Evolutionary conservation across 2,329 filamentous ascomycete genomes (phyloP).

Genomic region (Diaporthe batatas): DNA sequence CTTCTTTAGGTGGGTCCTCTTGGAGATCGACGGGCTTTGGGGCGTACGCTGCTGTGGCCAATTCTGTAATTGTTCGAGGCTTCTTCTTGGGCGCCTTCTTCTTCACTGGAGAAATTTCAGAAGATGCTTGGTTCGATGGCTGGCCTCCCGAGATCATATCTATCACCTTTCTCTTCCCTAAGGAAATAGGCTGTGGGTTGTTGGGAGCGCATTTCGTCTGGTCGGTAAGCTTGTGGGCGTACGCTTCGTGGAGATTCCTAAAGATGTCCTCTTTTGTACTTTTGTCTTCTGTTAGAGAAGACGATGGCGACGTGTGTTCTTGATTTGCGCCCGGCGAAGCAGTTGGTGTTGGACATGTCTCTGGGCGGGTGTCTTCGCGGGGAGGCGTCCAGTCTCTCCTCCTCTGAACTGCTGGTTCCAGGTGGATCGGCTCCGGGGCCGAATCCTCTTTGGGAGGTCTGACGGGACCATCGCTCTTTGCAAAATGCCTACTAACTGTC

Average conservation of each 20-base stretch:
- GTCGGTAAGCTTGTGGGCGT: constrained; percentile 51
- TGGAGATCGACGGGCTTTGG: constrained; percentile 53
- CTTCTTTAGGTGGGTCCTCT: constrained; percentile 45
- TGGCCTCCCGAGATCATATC: constrained; percentile 58
- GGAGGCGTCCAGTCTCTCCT: constrained; percentile 78
- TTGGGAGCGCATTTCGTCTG: constrained; percentile 38
- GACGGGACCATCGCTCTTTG: constrained; percentile 35
- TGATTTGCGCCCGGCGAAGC: constrained; percentile 26
- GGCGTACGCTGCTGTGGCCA: constrained; percentile 79
- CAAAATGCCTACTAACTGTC: constrained; percentile 54
- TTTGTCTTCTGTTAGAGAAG: not conserved
- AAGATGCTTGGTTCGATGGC: constrained; percentile 44
- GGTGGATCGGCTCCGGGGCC: constrained; percentile 50
- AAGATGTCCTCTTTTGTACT: constrained; percentile 54
- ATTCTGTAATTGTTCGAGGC: constrained; percentile 80
- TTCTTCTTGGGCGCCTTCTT: constrained; percentile 75
- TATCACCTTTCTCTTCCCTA: constrained; percentile 70
- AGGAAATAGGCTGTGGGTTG: constrained; percentile 49
- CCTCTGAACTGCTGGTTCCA: constrained; percentile 67
- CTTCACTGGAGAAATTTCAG: constrained; percentile 54
- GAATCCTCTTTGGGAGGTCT: constrained; percentile 46
- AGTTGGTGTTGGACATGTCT: constrained; percentile 6
- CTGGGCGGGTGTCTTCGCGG: constrained; percentile 54
- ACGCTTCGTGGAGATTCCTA: constrained; percentile 58
- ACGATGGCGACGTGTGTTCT: not conserved